Percentiles rank a stretch among this genome's conserved stretches.
These are phyloP conservation scores for Trichophyton verrucosum DNA, from an alignment of 2,329 filamentous ascomycete species.

Conservation along the genomic window DNA sequence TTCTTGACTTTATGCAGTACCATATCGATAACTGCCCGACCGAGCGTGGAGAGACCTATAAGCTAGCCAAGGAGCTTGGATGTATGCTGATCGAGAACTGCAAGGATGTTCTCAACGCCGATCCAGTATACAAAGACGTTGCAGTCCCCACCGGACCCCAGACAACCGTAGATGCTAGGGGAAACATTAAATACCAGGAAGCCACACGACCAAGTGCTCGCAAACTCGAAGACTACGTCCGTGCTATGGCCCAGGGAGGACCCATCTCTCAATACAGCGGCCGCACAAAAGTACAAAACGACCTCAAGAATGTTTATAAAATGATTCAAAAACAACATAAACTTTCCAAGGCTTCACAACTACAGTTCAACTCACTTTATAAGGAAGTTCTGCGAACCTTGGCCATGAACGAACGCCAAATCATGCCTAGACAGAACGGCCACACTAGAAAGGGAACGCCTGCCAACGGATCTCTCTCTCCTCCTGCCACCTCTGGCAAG, in stretches of 20 bases:
- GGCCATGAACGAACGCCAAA: conserved; percentile 96
- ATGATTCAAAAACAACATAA: conserved; percentile 98
- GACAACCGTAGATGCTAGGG: conserved; percentile 81
- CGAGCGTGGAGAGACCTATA: conserved; percentile 91
- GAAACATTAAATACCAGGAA: conserved; percentile 87
- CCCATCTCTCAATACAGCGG: conserved; percentile 99
- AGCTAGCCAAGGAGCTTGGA: conserved; percentile 91
- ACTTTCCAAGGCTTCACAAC: conserved; percentile 86
- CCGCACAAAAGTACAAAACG: conserved; percentile 93
- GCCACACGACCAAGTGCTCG: conserved; percentile 75
- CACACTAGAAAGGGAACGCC: conserved; percentile 43
- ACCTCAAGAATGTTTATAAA: conserved; percentile 90
- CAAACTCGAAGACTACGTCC: conserved; percentile 96
- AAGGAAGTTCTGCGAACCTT: conserved; percentile 87
- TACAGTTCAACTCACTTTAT: conserved; percentile 93
- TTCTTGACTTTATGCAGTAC: conserved; percentile 99
- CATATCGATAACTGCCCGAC: conserved; percentile 98
- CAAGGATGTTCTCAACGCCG: conserved; percentile 70
- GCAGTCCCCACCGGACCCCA: conserved; percentile 80
- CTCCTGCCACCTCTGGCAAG: conserved; percentile 47
- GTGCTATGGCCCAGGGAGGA: conserved; percentile 95
- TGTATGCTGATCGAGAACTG: conserved; percentile 94
- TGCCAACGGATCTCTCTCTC: conserved; percentile 33
- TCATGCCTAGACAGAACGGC: conserved; percentile 75
- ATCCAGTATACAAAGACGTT: conserved; percentile 94